Base-by-base conservation (phyloP, 2,329 filamentous ascomycete genomes). In the Tolypocladium paradoxum region DNA sequence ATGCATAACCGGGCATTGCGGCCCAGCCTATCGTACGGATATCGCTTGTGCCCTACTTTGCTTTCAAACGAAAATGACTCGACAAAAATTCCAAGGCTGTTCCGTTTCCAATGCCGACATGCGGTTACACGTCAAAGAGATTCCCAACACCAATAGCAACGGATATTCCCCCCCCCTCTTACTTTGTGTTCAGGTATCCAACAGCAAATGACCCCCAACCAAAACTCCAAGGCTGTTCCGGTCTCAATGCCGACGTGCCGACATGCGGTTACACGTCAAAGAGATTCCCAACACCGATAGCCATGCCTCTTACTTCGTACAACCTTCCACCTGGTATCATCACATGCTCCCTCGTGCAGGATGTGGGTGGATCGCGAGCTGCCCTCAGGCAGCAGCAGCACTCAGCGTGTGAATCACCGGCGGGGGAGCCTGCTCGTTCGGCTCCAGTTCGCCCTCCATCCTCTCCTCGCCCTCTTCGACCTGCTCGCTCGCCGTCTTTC, bases 371-470 rank as follows among this genome's bases (percentile, higher is more conserved):
- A 34, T 16, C 33, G 14, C 33, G 9, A 14, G 9, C 6, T 8
- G 27, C 27, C 18, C n/a, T 47, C 27, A 56, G 24, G 54, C 52
- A 34, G 50, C 51, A n/a, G 51, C 47, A 14, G 52, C 50, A 24
- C 53, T 55, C 37, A 51, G 20, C 14, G 45, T 36, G 22, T 35
- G 22, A 22, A 40, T 29, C 20, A 48, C 29, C 12, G 54, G 49
- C 20, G 46, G 9, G 8, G 54, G 34, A 3, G 46, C 45, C 35
- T 66, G 62, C 43, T 68, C 64, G 11, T 64, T 64, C 0, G 67
- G 66, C 18, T 71, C 70, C 4, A 70, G 57, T 47, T 70, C 65
- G 6, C 61, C 64, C 58, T 68, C 62, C 64, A 70, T 69, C 35
- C 62, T 57, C 35, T 62, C 55, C n/a, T 72, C 68, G 8, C 62